A percentile compares a stretch with the other conserved stretches of the same genome.
phyloP scores from a whole-genome alignment of 1,139 yeast species.

The Nakaseomyces uthaithaninus region DNA sequence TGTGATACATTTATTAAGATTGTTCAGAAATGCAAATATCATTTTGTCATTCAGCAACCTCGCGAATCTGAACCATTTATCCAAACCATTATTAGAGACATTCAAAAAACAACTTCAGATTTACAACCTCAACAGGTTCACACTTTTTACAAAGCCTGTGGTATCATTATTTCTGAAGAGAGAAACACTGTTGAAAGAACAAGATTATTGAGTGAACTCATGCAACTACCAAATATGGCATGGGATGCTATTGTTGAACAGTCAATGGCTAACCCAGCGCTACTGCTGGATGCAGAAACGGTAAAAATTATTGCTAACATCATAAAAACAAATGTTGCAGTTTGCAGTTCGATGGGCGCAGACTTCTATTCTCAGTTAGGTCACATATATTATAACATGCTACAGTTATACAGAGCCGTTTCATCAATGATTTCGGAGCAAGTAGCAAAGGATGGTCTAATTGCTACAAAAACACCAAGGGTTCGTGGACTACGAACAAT shows the following conservation, averaged over 20 bases:
- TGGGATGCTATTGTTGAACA: constrained; percentile 86
- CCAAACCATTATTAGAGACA: constrained; percentile 75
- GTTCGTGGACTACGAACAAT: constrained; percentile 93
- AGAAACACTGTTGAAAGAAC: constrained; percentile 57
- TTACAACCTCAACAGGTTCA: constrained; percentile 96
- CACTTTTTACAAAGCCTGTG: constrained; percentile 96
- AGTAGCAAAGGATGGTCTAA: constrained; percentile 70
- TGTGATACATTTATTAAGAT: constrained; percentile 97
- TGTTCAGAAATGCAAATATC: constrained; percentile 89
- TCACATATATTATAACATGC: constrained; percentile 79
- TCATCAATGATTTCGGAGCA: constrained; percentile 79
- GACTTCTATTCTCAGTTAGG: constrained; percentile 87
- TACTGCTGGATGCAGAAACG: constrained; percentile 74
- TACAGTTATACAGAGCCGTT: constrained; percentile 82
- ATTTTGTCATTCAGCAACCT: constrained; percentile 80
- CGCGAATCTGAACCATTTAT: constrained; percentile 90
- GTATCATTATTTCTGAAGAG: constrained; percentile 86
- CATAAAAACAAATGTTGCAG: constrained; percentile 89
- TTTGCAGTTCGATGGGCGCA: constrained; percentile 87
- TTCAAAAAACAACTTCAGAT: constrained; percentile 82
- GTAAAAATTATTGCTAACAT: constrained; percentile 90
- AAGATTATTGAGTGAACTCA: constrained; percentile 63
- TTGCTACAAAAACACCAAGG: constrained; percentile 91
- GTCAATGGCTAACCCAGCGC: constrained; percentile 81
- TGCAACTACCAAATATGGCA: constrained; percentile 88